Evolutionary conservation across 352 stramenopile species (phyloP), one percentile per base, ranked within the genome.

Genomic region (Phytophthora pinifolia): DNA sequence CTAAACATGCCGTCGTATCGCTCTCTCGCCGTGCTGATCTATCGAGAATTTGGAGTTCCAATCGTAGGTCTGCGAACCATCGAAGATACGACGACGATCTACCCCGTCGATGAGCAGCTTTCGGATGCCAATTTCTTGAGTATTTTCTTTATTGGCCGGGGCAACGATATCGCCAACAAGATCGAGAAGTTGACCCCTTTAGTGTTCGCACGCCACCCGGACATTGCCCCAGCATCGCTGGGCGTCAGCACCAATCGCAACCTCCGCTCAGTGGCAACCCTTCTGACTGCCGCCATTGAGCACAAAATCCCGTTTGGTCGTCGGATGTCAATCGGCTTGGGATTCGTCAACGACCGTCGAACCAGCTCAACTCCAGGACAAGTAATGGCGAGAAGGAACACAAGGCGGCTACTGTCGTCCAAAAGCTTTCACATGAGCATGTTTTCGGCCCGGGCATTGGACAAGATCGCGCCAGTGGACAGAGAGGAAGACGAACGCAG

Each of bases 31-130:
- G 51, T 83, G 15, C 50, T 92, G 2, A 54, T 89, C 5, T 89
- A 88, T 49, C 70, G 75, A n/a, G 79, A 92, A 47, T 82, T 86
- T 34, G 67, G 70, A 7, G 64, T 79, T 8, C 70, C 79, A n/a
- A 27, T 88, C 2, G 53, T 92, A 32, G 73, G 74, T 0, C 56
- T 92, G 14, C 70, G 82, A 12, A 85, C 75, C 0, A 62, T 75
- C 3, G 66, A 89, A 35, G 78, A 88, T 6, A 62, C 65, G 5
- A 71, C 76, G 1, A 48, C 72, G 0, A 42, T 89, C 0, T 89
- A 76, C 31, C 76, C 79, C 3, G 49, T 83, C n/a, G 63, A 81
- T 47, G 70, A 81, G 13, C 41, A 75, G 6, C 18, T 84, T 2
- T 55, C 59, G 14, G 73, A 86, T 20, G 65, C 72, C 25, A 67